Percentiles rank a stretch among this genome's conserved stretches.
Conservation (phyloP, 1,284 basidiomycete species). For the Ustilago hordei region DNA sequence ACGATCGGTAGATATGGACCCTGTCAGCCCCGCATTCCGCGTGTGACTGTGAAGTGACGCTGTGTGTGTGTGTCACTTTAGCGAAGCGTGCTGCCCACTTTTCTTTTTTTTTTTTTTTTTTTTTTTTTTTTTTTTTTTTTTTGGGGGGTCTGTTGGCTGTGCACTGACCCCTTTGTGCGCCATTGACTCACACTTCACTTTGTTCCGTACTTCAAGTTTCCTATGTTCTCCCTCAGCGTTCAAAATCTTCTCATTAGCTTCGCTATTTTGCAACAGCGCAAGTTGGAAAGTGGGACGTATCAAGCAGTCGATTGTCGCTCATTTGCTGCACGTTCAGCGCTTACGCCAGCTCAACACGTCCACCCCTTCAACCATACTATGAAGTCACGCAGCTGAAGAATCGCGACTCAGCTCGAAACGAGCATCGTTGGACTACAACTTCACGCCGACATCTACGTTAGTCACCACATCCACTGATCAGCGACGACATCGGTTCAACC, state of each 20-base stretch:
- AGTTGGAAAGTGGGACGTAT: background rate
- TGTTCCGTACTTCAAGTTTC: background rate
- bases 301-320: background rate
- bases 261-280: background rate
- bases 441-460: background rate
- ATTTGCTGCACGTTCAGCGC: background rate
- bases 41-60: background rate
- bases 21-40: background rate
- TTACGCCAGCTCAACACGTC: background rate
- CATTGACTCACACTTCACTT: conserved; percentile 3
- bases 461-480: background rate
- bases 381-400: conserved; percentile 3
- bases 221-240: background rate
- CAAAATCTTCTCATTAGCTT: conserved; percentile 1
- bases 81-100: background rate
- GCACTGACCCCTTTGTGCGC: background rate
- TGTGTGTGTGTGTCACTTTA: conserved; percentile 4
- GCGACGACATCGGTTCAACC: background rate
- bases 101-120: background rate
- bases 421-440: background rate
- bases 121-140: too few species aligned
- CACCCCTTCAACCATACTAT: conserved; percentile 1
- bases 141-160: background rate
- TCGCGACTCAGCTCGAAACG: background rate
- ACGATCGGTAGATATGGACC: background rate